Percentiles rank a stretch among this genome's conserved stretches.
These are phyloP conservation scores for Pseudonectria buxi DNA, from an alignment of 2,329 filamentous ascomycete genomes.

Conservation along the genomic window DNA sequence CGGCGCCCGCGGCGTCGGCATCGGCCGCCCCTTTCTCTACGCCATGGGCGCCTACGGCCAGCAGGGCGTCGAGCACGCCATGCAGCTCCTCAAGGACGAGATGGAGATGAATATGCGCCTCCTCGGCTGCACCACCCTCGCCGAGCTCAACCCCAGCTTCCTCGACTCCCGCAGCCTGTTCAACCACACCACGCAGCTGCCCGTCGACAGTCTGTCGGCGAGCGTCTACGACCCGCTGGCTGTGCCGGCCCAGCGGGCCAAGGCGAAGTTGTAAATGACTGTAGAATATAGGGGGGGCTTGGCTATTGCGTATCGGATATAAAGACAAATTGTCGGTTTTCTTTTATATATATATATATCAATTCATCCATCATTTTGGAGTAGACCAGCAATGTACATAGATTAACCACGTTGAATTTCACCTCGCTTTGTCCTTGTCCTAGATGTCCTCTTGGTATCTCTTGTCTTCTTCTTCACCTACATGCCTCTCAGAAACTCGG, in stretches of 20 bases:
- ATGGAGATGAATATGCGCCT: slow-evolving; percentile 99
- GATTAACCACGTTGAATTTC: background rate
- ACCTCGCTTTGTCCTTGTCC: slow-evolving; percentile 8
- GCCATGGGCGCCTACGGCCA: slow-evolving; percentile 92
- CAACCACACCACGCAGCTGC: slow-evolving; percentile 42
- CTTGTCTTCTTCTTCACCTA: slow-evolving; percentile 26
- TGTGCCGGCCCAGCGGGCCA: slow-evolving; percentile 44
- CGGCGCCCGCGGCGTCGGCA: slow-evolving; percentile 86
- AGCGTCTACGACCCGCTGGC: slow-evolving; percentile 49
- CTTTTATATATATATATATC: background rate
- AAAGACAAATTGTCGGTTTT: too few relatives aligned
- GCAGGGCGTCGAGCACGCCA: slow-evolving; percentile 81
- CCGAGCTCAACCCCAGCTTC: slow-evolving; percentile 72
- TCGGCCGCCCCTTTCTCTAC: slow-evolving; percentile 90
- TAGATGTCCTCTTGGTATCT: background rate
- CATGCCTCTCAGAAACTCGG: slow-evolving; percentile 67
- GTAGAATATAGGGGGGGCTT: too few relatives aligned
- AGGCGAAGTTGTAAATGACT: slow-evolving; percentile 43
- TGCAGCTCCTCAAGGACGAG: slow-evolving; percentile 90
- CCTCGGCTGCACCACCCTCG: slow-evolving; percentile 69
- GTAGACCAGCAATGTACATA: too few relatives aligned
- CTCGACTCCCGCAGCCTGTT: slow-evolving; percentile 69
- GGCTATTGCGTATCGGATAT: too few relatives aligned
- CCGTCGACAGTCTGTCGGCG: slow-evolving; percentile 40
- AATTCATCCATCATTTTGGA: background rate